Evolutionary conservation across 2,329 filamentous ascomycete genomes (phyloP).

Genomic region (Venturia nashicola): DNA sequence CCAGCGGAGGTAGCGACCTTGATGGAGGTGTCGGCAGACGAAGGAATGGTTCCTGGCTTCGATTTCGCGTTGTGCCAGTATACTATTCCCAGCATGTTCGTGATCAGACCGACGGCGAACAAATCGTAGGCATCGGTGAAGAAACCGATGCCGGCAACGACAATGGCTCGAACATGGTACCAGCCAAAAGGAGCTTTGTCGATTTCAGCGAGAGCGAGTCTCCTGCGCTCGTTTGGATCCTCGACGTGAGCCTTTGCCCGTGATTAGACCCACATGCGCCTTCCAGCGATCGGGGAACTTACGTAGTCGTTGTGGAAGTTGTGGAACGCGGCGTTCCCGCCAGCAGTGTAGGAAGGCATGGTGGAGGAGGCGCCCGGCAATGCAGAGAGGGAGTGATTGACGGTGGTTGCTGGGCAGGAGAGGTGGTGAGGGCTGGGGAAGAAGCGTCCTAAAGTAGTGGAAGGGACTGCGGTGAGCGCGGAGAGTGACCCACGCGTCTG

Average conservation of each 20-base stretch:
- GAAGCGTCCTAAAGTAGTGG: not conserved
- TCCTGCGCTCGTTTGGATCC: constrained; percentile 66
- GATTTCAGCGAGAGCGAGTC: constrained; percentile 68
- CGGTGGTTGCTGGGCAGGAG: not conserved
- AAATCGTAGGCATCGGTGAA: constrained; percentile 67
- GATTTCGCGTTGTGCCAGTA: constrained; percentile 41
- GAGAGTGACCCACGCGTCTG: not conserved
- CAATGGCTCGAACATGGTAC: constrained; percentile 46
- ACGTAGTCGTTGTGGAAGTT: constrained; percentile 15
- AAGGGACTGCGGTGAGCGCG: not conserved
- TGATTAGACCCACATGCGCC: not conserved
- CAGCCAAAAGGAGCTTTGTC: constrained; percentile 70
- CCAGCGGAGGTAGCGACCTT: constrained; percentile 67
- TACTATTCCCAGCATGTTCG: constrained; percentile 66
- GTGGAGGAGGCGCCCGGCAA: not conserved
- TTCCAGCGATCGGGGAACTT: not conserved
- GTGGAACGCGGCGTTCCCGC: constrained; percentile 18
- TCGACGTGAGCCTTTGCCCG: constrained; percentile 30
- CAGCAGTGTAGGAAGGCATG: constrained; percentile 13
- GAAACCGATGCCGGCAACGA: constrained; percentile 76
- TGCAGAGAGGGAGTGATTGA: not conserved
- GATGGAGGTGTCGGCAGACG: constrained; percentile 63
- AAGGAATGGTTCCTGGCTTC: constrained; percentile 42
- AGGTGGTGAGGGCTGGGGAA: not conserved
- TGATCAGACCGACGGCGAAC: constrained; percentile 63